These are phyloP conservation scores for Magnaporthales sp. DNA, from an alignment of 2,329 filamentous ascomycete species.

Conservation along the genomic window DNA sequence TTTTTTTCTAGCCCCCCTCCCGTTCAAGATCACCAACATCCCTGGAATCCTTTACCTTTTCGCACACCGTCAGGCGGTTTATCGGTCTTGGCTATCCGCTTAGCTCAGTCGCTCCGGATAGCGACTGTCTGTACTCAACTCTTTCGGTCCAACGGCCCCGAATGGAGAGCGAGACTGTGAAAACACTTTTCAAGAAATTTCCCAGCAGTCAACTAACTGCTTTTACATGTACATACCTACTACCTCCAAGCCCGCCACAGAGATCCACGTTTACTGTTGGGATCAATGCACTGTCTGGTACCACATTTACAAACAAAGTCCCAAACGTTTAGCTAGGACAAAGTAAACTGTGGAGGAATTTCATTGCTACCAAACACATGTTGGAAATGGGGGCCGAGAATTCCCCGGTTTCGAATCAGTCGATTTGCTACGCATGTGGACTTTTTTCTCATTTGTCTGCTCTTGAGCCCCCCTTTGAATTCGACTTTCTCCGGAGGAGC, in stretches of 20 bases:
- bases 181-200: background rate
- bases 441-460: background rate
- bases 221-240: background rate
- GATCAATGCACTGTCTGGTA: background rate
- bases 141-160: background rate
- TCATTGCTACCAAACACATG: background rate
- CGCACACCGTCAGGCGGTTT: background rate
- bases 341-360: background rate
- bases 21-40: background rate
- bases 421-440: background rate
- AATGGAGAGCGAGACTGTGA: background rate
- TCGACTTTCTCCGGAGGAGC: conserved; percentile 3
- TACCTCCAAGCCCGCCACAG: background rate
- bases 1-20: background rate
- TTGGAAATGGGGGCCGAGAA: background rate
- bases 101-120: background rate
- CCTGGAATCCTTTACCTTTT: background rate
- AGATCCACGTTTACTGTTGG: background rate
- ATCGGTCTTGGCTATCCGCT: background rate
- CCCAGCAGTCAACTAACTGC: no score
- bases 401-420: background rate
- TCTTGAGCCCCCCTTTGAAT: background rate
- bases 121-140: background rate
- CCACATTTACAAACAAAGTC: background rate
- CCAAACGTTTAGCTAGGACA: background rate